Base-by-base conservation (phyloP, 306 rosid species). In the Malus orientalis region DNA sequence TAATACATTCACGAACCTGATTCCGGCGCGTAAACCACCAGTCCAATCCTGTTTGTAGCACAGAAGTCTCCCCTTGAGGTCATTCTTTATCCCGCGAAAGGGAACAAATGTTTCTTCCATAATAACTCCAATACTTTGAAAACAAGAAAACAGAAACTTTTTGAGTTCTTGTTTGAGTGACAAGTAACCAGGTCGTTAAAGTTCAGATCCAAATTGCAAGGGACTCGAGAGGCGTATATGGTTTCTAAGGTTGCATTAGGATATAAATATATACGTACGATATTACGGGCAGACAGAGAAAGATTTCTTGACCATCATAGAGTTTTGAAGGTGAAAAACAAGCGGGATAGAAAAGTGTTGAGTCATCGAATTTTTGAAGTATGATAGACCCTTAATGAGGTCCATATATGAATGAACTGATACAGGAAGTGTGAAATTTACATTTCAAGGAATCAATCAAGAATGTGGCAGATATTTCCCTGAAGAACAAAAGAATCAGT, bases 71-170 rank as follows among this genome's bases (percentile, higher is more conserved):
- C 89, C 96, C 81, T 86, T 88, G 69, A 94, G 85, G 49, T 94
- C 98, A 76, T 94, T 90, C 86, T 87, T 91, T 76, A 94, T 94
- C 78, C 98, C 98, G 0, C 97, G 97, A 62, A 94, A 79, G 76
- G 98, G 98, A 77, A 94, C 96, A 86, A 91, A 94, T 60, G 97
- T 91, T 89, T 94, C 98, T 81, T 94, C 98, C 98, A 94, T 94
- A 73, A 38, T 32, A 75, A 64, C 60, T 71, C 47, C 65, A 59
- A 80, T 55, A 58, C 66, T 78, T 83, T 59, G 78, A 29, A 74
- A 79, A 74, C 74, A 79, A 75, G 57, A 67, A 76, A 66, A 47
- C 27, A 29, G 29, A 44, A 66, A 67, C 74, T 47, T 78, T 77
- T 64, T 72, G 57, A 44, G 57, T 75, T 53, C 75, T 85, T 79